Evolutionary conservation across 2,329 filamentous ascomycete species (phyloP), one percentile per base, ranked within the genome.

Genomic region (Aspergillus quadrilineatus): DNA sequence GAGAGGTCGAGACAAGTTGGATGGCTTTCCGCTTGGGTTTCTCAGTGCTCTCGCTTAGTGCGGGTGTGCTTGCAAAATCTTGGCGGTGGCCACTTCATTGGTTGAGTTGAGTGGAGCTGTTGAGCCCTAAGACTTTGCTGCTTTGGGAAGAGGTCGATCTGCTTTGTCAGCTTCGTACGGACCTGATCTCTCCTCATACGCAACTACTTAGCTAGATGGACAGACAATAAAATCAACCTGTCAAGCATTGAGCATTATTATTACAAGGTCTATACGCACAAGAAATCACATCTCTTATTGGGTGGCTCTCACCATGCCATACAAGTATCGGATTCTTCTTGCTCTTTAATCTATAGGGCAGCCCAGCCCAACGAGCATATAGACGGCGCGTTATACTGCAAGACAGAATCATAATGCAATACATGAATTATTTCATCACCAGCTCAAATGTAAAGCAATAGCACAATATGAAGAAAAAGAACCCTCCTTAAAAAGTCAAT

Each of bases 41-140:
- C 55, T 51, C 49, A 56, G 55, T 58, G 55, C 52, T 73, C 72
- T 77, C 74, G 74, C 73, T 77, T 77, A 76, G 74, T 76, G 74
- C 69, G 50, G 50, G 69, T 68, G 68, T 66, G 64, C 66, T 69
- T 64, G 55, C 17, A 70, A 76, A 75, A 73, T 76, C 74, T 76
- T 76, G 74, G 73, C 73, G 63, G 52, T 52, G 47, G 4, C 2
- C 6, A 50, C 14, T 10, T 53, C 42, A 72, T 72, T 72, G 68
- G 69, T 53, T 48, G 53, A 32, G 57, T 30, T 43, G 43, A 41
- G 53, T 17, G 44, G 50, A 55, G 58, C 50, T 51, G 22, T 4
- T 55, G 63, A 70, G 71, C 74, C 72, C 74, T 77, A 77, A 68
- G 56, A 34, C 73, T 75, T 74, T 61, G 32, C 66, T 56, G 0